A percentile compares a stretch with the other conserved stretches of the same genome.
Conservation (phyloP, 257 asterid genomes). For the Vinca minor region DNA sequence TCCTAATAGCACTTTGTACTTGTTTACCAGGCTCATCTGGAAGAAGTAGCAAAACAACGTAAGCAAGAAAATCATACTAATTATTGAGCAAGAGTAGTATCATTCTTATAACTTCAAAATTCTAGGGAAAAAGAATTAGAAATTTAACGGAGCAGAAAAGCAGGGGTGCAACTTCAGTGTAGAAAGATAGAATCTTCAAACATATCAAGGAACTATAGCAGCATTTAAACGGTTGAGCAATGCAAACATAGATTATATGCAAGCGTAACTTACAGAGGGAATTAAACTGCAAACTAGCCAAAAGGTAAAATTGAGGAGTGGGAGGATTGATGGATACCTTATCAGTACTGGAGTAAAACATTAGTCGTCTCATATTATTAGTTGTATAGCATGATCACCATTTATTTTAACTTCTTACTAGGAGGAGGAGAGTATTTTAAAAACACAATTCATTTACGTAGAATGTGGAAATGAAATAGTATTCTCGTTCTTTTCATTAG, state of each 20-base stretch:
- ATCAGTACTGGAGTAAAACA: no score
- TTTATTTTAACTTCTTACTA: not conserved
- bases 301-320: not conserved
- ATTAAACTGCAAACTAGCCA: not conserved
- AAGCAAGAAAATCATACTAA: not conserved
- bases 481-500: not conserved
- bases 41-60: not conserved
- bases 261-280: not conserved
- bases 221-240: not conserved
- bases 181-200: not conserved
- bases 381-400: not conserved
- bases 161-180: not conserved
- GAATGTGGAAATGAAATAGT: not conserved
- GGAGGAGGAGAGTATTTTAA: not conserved
- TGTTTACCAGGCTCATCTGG: slow-evolving; percentile 95
- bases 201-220: not conserved
- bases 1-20: slow-evolving; percentile 80
- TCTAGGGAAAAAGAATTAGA: not conserved
- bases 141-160: not conserved
- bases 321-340: not conserved
- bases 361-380: not conserved
- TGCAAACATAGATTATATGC: not conserved
- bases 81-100: no score
- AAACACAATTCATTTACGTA: not conserved
- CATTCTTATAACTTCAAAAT: not conserved